Evolutionary conservation across 2,329 filamentous ascomycete species (phyloP).

Genomic region (Nothophoma quercina): DNA sequence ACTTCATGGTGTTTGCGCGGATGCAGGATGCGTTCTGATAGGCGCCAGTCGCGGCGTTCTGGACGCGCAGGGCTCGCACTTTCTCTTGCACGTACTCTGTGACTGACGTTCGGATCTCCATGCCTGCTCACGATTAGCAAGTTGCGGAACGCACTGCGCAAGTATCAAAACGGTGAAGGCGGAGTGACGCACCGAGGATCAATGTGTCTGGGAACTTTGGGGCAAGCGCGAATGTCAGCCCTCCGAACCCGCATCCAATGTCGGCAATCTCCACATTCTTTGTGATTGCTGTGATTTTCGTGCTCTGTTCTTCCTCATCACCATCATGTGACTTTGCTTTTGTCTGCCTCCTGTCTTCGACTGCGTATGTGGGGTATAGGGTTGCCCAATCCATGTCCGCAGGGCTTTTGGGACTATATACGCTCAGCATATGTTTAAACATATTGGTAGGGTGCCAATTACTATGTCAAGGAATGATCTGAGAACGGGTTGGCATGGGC

Average conservation of each 20-base stretch:
- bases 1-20: slow-evolving; percentile 98
- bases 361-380: slow-evolving; percentile 77
- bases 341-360: slow-evolving; percentile 4
- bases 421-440: slow-evolving; percentile 22
- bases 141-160: background rate
- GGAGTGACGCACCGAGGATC: slow-evolving; percentile 72
- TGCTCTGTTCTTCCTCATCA: slow-evolving; percentile 31
- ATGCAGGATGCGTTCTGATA: slow-evolving; percentile 92
- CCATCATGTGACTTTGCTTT: slow-evolving; percentile 38
- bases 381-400: slow-evolving; percentile 89
- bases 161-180: background rate
- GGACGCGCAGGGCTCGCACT: slow-evolving; percentile 78
- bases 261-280: slow-evolving; percentile 90
- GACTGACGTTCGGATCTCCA: slow-evolving; percentile 92
- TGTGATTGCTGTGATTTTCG: slow-evolving; percentile 50
- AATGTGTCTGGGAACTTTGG: slow-evolving; percentile 82
- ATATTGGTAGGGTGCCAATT: slow-evolving; percentile 31
- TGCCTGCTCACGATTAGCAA: slow-evolving; percentile 61
- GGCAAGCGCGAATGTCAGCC: slow-evolving; percentile 83
- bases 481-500: slow-evolving; percentile 99
- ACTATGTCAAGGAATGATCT: slow-evolving; percentile 91
- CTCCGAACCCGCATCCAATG: slow-evolving; percentile 96
- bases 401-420: slow-evolving; percentile 75
- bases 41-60: slow-evolving; percentile 60
- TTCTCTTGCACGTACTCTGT: slow-evolving; percentile 90